Evolutionary conservation across 2,329 filamentous ascomycete species (phyloP), one percentile per base, ranked within the genome.

Genomic region (Decorospora gaudefroyi): DNA sequence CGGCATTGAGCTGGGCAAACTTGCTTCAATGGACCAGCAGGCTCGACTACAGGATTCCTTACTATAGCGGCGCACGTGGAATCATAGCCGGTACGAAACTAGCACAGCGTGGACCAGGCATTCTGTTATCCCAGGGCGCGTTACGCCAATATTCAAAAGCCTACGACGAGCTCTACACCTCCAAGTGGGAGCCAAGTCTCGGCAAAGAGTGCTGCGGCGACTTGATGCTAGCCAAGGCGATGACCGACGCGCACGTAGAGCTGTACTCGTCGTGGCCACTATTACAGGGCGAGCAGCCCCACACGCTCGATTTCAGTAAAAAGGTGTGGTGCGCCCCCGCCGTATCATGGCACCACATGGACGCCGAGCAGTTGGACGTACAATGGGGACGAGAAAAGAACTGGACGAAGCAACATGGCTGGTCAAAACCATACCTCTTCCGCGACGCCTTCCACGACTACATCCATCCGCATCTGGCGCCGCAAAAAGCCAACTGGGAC

Each of bases 271-370:
- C 69, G 0, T 75, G 67, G 59, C 74, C 74, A 0, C 64, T 74
- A 35, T 64, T 76, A 9, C 74, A 77, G 48, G 65, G 71, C 27
- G 72, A 74, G 42, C 71, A 67, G 13, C 71, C 71, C 4, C 53
- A 55, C 23, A 70, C 67, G 0, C 59, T 76, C 18, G 66, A 72
- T 26, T 76, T 66, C 62, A 65, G 61, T 1, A 35, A 60, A 8
- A 61, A 57, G 23, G 62, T 73, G 12, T 77, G 74, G 74, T 77
- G 75, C 46, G 47, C 53, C 1, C 72, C 74, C 4, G 68, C 68
- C 8, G 53, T 76, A 3, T 69, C 67, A 3, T 72, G 68, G 69
- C 64, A 72, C 26, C 57, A 64, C 17, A 53, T 69, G 41, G 42
- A 46, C 2, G 25, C 43, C 2, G 51, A 51, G 1, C 55, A 64